Conservation (phyloP, 257 asterid genomes). For the Leonotis leonurus region DNA sequence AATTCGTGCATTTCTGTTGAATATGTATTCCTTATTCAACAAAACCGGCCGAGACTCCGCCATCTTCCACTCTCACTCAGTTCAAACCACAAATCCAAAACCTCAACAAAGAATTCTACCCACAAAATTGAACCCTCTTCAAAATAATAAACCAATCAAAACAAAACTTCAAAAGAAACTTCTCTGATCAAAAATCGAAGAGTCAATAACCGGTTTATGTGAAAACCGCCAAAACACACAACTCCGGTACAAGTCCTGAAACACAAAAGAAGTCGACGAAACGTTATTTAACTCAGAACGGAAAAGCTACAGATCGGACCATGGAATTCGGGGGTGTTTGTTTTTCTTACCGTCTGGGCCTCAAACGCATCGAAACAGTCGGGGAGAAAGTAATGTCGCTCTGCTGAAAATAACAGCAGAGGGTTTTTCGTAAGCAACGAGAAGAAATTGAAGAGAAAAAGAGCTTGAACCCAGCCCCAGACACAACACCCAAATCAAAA, state of each 20-base stretch:
- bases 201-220: constrained; percentile 51
- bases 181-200: no score
- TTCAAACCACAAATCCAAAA: background rate
- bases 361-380: constrained; percentile 95
- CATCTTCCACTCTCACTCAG: constrained; percentile 19
- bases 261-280: background rate
- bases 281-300: no score
- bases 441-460: constrained; percentile 24
- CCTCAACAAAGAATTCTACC: constrained; percentile 14
- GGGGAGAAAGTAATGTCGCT: constrained; percentile 31
- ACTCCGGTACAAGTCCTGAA: constrained; percentile 98
- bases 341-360: constrained; percentile 68
- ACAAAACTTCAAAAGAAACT: background rate
- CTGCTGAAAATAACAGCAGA: constrained; percentile 63
- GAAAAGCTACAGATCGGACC: constrained; percentile 33
- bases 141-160: constrained; percentile 12
- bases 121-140: constrained; percentile 3
- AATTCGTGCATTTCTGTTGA: constrained; percentile 19
- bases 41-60: constrained; percentile 32
- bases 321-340: background rate
- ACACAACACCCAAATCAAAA: constrained; percentile 48
- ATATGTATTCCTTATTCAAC: no score
- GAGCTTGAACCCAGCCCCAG: constrained; percentile 60
- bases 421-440: constrained; percentile 36
- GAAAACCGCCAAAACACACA: constrained; percentile 83